Evolutionary conservation across 306 rosid species (phyloP).

Genomic region (Erythrophleum fordii): DNA sequence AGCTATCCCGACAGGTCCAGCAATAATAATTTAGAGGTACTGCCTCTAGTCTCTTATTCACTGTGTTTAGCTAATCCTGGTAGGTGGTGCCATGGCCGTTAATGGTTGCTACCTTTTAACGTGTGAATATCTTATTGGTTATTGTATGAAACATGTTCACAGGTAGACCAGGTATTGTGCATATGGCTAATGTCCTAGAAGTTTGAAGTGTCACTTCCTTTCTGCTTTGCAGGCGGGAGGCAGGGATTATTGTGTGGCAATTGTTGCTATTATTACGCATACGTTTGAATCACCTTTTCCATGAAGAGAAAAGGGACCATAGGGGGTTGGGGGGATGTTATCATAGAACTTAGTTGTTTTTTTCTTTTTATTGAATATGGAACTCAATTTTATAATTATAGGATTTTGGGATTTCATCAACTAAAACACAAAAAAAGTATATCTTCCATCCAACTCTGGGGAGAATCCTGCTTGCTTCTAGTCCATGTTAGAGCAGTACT

Average conservation of each 20-base stretch:
- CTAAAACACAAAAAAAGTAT: background rate
- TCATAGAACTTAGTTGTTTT: background rate
- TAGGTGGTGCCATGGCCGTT: background rate
- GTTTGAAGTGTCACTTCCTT: background rate
- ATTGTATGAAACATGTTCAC: background rate
- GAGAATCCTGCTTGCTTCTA: background rate
- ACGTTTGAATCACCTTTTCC: background rate
- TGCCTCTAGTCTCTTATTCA: background rate
- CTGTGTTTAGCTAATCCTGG: constrained; percentile 19
- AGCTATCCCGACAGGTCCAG: constrained; percentile 89
- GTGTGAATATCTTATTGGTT: constrained; percentile 22
- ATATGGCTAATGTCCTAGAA: background rate
- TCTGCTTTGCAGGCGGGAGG: background rate
- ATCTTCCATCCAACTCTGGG: background rate
- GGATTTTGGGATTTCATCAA: background rate
- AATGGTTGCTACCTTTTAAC: background rate
- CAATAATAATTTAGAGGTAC: constrained; percentile 70
- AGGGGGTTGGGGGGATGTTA: background rate
- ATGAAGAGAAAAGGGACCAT: background rate
- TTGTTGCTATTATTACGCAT: background rate
- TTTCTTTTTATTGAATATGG: background rate
- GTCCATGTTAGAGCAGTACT: background rate
- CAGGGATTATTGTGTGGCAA: background rate
- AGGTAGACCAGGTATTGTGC: background rate
- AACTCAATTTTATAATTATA: background rate